Evolutionary conservation across 73 alveolate genomes (phyloP).

Genomic region (Tetrahymena borealis): DNA sequence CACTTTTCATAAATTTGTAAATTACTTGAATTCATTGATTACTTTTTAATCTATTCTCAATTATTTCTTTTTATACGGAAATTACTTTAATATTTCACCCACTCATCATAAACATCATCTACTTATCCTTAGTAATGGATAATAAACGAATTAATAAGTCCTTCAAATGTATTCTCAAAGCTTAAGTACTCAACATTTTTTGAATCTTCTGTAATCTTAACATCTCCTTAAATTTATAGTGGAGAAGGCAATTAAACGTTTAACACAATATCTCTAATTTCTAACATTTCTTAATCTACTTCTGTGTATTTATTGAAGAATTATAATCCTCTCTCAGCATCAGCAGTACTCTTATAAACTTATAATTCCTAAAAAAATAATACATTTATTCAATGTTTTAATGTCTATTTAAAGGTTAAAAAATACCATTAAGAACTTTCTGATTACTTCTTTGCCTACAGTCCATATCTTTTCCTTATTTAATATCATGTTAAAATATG

Average conservation of each 20-base stretch:
- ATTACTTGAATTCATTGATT: no score
- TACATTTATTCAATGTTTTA: background rate
- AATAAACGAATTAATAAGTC: background rate
- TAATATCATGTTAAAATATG: conserved; percentile 45
- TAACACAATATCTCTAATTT: background rate
- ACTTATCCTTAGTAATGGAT: background rate
- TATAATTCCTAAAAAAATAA: background rate
- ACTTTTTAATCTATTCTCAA: no score
- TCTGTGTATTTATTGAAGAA: background rate
- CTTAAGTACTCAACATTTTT: background rate
- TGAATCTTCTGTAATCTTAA: background rate
- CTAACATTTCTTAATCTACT: background rate
- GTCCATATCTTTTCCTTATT: conserved; percentile 55
- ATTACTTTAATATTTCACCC: background rate
- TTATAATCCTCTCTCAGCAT: background rate
- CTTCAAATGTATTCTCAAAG: background rate
- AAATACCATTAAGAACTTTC: background rate
- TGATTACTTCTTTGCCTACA: conserved; percentile 48
- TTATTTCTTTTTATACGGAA: no score
- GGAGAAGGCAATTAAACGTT: background rate
- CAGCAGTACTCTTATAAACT: background rate
- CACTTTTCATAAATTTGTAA: no score
- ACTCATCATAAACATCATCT: background rate
- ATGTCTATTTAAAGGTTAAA: background rate
- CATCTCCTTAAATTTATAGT: background rate